A percentile compares a stretch with the other conserved stretches of the same genome.
phyloP scores from a whole-genome alignment of 352 stramenopile genomes.

The Globisporangium spiculum region DNA sequence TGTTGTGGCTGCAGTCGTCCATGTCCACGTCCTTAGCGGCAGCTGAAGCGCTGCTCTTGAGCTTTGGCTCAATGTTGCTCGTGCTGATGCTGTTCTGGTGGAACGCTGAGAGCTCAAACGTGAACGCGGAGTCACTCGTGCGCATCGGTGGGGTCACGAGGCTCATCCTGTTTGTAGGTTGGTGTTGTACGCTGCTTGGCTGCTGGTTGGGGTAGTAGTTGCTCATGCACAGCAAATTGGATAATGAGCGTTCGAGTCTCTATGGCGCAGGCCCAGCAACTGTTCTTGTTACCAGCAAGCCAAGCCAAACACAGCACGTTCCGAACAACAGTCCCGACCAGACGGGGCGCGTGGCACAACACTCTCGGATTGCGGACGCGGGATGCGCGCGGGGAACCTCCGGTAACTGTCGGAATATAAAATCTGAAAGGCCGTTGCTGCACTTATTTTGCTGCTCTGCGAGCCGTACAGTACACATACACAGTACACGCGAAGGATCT shows the following conservation, averaged over 20 bases:
- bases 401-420: not conserved
- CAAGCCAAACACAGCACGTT: not conserved
- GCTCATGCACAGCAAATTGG: constrained; percentile 14
- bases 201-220: not conserved
- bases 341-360: not conserved
- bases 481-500: not conserved
- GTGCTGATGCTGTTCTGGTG: not conserved
- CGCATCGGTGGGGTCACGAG: constrained; percentile 6
- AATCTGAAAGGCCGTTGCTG: not conserved
- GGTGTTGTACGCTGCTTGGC: not conserved
- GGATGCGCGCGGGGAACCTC: not conserved
- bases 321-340: not conserved
- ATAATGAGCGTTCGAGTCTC: constrained; percentile 3
- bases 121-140: constrained; percentile 3
- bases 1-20: constrained; percentile 5
- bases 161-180: constrained; percentile 8
- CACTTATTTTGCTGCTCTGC: not conserved
- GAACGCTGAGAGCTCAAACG: constrained; percentile 13
- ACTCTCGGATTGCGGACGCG: not conserved
- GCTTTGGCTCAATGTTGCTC: constrained; percentile 8
- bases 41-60: not conserved
- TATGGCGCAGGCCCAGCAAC: not conserved
- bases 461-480: too few relatives aligned
- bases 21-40: constrained; percentile 1
- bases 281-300: not conserved